Conservation (phyloP, 306 rosid genomes). For the Glycyrrhiza uralensis region DNA sequence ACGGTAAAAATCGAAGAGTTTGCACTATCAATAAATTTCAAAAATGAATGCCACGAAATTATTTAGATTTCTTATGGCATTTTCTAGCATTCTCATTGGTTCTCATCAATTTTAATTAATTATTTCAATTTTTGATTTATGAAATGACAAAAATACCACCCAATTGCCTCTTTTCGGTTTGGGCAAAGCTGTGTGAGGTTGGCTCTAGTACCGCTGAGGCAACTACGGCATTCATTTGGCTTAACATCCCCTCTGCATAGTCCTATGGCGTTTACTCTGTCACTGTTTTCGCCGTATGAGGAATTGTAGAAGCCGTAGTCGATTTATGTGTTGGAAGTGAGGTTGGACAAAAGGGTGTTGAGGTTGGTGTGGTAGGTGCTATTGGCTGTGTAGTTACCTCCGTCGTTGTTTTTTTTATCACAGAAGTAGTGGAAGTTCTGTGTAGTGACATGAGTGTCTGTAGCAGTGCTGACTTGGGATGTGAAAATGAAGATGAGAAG, state of each 20-base stretch:
- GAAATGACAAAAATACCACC: too few species aligned
- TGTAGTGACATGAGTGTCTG: neutral
- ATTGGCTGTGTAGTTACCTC: neutral
- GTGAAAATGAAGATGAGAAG: too few species aligned
- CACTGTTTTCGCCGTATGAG: neutral
- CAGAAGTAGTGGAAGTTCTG: neutral
- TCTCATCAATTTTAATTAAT: too few species aligned
- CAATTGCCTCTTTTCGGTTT: constrained; percentile 2
- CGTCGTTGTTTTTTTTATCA: neutral
- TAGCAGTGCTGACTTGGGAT: neutral
- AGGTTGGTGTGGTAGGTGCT: neutral
- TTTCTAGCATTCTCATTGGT: too few species aligned
- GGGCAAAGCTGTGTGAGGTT: neutral
- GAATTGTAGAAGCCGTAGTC: neutral
- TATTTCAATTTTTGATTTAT: too few species aligned
- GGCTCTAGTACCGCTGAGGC: neutral
- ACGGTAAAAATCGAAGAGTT: too few species aligned
- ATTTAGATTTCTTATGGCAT: too few species aligned
- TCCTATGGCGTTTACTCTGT: neutral
- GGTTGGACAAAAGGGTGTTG: neutral
- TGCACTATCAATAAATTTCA: too few species aligned
- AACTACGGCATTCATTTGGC: neutral
- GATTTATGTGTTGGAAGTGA: neutral
- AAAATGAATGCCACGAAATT: too few species aligned
- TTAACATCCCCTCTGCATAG: neutral